These are phyloP conservation scores for Bipolaris cookei DNA, from an alignment of 2,329 filamentous ascomycete species.

Conservation along the genomic window DNA sequence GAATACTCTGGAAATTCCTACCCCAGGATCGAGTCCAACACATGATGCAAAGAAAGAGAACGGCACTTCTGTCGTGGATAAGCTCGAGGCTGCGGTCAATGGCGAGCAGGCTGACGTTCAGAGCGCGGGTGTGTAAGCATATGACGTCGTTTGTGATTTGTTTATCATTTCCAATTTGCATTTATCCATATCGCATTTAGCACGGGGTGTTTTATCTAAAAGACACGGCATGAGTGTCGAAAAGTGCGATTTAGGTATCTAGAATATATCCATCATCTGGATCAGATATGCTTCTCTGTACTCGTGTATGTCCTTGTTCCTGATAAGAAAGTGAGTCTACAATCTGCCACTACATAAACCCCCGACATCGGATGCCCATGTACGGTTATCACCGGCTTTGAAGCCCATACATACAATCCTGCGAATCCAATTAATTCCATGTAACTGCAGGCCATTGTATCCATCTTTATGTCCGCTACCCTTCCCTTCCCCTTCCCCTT, in stretches of 20 bases:
- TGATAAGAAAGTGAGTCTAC: too few species aligned
- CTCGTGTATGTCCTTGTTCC: too few species aligned
- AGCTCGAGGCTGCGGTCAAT: conserved; percentile 39
- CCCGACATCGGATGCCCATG: conserved; percentile 10
- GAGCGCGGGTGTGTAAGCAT: conserved; percentile 25
- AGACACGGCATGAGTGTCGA: background rate
- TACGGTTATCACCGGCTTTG: conserved; percentile 16
- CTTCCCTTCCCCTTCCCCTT: too few species aligned
- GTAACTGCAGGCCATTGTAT: background rate
- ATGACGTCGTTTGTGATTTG: background rate
- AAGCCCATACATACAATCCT: background rate
- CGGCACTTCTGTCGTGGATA: conserved; percentile 33
- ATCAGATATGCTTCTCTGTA: background rate
- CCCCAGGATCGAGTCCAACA: conserved; percentile 33
- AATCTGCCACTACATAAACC: too few species aligned
- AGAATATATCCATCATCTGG: background rate
- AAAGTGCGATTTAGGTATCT: background rate
- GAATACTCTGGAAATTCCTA: conserved; percentile 52
- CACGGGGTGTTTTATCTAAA: background rate
- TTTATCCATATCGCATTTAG: background rate
- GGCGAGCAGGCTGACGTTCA: conserved; percentile 30
- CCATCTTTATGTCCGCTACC: too few species aligned
- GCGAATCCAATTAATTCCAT: conserved; percentile 1
- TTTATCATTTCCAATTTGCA: background rate
- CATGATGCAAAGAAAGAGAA: conserved; percentile 15